Evolutionary conservation across 73 alveolate species (phyloP), one percentile per base, ranked within the genome.

Genomic region (Paramecium biaurelia): DNA sequence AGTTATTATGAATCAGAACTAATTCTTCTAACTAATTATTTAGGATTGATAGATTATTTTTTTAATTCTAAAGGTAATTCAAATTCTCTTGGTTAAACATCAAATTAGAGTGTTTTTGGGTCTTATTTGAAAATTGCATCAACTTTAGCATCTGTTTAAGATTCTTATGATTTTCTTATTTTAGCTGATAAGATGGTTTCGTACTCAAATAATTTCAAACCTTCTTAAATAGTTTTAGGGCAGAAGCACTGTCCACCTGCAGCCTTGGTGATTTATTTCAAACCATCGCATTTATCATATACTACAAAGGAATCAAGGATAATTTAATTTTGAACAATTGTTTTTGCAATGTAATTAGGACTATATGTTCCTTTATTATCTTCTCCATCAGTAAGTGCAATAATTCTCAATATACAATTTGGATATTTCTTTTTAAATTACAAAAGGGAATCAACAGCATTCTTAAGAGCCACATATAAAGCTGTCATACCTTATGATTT

Each of bases 381-480:
- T 41, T 85, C 94, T 20, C 97, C 97, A 85, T 93, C 95, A 43
- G 94, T 84, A 20, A 93, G 68, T 32, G 93, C 93, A 57, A 92
- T 67, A 28, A 93, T 45, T 42, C 97, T 86, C 20, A 85, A 57
- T 28, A 63, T 20, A 47, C 85, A 63, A 56, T 92, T 92, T 26
- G 96, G 96, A 68, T 93, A 93, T 72, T 85, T 67, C 68, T 68
- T 53, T 53, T 88, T 93, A 15, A 93, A 42, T 47, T 20, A 21
- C 3, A 86, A 37, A 4, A 93, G 53, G 7, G 90, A 58, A 21
- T 87, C 90, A 38, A 56, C 34, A 12, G 89, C 96, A 41, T 86
- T 79, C 45, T 49, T 68, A 4, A 93, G 43, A 11, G 96, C 96
- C 34, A 57, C 93, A 45, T 85, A 93, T 23, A 93, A 85, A 20